These are phyloP conservation scores for Tylopilus sp. DNA, from an alignment of 768 basidiomycete genomes.

Conservation along the genomic window DNA sequence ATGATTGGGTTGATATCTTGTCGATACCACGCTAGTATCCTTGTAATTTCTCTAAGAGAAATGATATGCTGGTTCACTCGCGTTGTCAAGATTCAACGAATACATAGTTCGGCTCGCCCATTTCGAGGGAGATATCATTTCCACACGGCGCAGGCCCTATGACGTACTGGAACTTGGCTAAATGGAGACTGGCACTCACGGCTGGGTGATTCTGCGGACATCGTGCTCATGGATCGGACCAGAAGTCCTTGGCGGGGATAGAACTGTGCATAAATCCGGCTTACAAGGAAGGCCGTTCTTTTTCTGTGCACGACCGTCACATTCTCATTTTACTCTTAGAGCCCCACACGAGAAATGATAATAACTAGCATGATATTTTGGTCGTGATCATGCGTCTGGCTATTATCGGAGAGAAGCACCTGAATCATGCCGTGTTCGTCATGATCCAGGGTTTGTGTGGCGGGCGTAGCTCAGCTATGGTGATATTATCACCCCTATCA, in stretches of 20 bases:
- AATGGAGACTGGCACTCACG: not conserved
- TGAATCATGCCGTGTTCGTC: too few species aligned
- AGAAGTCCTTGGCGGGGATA: not conserved
- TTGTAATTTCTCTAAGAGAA: not conserved
- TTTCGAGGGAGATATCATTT: not conserved
- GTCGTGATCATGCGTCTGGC: too few species aligned
- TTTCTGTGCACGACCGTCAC: too few species aligned
- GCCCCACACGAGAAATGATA: too few species aligned
- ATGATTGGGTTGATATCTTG: slow-evolving; percentile 2
- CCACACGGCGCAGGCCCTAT: not conserved
- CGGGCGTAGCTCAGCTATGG: too few species aligned
- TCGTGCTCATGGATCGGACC: not conserved
- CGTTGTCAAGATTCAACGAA: not conserved
- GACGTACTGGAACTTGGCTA: not conserved
- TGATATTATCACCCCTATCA: not conserved
- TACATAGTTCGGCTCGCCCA: too few species aligned
- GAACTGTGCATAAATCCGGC: not conserved
- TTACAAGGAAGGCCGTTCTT: not conserved
- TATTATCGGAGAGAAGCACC: not conserved
- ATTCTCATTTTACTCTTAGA: too few species aligned
- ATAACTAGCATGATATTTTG: too few species aligned
- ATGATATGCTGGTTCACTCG: not conserved
- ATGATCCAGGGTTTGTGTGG: not conserved
- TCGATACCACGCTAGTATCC: not conserved
- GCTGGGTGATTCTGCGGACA: not conserved